A percentile compares a stretch with the other conserved stretches of the same genome.
Conservation (phyloP, 73 alveolate genomes). For the Tetrahymena borealis region DNA sequence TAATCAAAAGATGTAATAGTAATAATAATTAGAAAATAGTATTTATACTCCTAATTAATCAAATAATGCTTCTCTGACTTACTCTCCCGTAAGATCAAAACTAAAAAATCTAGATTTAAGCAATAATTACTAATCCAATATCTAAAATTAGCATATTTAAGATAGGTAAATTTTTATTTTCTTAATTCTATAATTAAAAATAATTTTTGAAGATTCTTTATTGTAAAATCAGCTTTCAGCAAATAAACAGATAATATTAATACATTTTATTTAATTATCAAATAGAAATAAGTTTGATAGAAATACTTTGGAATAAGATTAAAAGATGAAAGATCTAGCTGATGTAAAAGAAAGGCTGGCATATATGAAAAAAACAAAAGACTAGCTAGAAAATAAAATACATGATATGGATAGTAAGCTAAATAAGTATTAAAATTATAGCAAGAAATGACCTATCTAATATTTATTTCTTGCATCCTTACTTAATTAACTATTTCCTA, state of each 20-base stretch:
- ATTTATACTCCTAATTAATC: background rate
- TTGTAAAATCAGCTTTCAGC: no score
- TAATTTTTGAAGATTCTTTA: no score
- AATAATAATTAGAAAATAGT: background rate
- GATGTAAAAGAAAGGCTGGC: background rate
- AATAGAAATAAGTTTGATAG: background rate
- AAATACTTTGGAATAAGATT: background rate
- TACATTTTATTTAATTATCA: no score
- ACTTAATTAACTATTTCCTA: background rate
- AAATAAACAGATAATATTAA: no score
- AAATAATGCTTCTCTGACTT: background rate
- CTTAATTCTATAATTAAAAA: background rate
- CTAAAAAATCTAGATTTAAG: background rate
- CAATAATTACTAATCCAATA: background rate
- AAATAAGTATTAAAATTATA: background rate
- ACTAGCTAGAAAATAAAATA: background rate
- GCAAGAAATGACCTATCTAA: background rate
- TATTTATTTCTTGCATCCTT: background rate
- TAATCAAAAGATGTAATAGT: background rate
- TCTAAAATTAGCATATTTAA: background rate
- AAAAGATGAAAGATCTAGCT: background rate
- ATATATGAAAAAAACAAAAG: background rate
- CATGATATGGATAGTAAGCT: background rate
- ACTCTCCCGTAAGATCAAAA: background rate
- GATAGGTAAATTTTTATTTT: background rate